These are phyloP conservation scores for Fusarium musae DNA, from an alignment of 2,329 filamentous ascomycete species.

Conservation along the genomic window DNA sequence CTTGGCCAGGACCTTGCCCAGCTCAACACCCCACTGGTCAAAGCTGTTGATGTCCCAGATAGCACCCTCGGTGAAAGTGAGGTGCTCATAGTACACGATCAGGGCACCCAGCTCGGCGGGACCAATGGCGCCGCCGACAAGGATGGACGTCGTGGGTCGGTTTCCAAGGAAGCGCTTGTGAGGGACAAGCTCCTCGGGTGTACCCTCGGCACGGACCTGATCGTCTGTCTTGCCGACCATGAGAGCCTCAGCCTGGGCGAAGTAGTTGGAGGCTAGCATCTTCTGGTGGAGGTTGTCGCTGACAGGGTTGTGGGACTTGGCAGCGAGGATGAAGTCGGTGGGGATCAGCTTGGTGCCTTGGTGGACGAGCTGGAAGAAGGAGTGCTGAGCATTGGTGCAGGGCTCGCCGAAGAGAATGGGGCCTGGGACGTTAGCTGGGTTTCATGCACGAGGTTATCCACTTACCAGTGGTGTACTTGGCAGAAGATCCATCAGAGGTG, in stretches of 20 bases:
- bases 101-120: constrained; percentile 92
- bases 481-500: constrained; percentile 85
- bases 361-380: constrained; percentile 99
- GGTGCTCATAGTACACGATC: constrained; percentile 98
- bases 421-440: constrained; percentile 54
- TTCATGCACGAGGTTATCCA: not conserved
- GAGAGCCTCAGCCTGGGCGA: constrained; percentile 87
- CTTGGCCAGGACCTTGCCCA: constrained; percentile 96
- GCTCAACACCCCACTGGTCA: constrained; percentile 99
- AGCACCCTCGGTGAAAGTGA: constrained; percentile 97
- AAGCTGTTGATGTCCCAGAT: constrained; percentile 99
- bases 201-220: constrained; percentile 79
- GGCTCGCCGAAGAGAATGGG: constrained; percentile 97
- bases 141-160: constrained; percentile 93
- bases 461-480: constrained; percentile 92
- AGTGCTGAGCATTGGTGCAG: constrained; percentile 99
- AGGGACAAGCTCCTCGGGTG: constrained; percentile 80
- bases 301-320: constrained; percentile 96
- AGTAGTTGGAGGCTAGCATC: constrained; percentile 93
- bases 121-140: constrained; percentile 90
- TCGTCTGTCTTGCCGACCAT: constrained; percentile 92
- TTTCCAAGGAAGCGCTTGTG: constrained; percentile 99
- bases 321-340: constrained; percentile 96
- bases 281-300: constrained; percentile 94
- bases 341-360: constrained; percentile 99